Evolutionary conservation across 768 basidiomycete genomes (phyloP), one percentile per base, ranked within the genome.

Genomic region (Steccherinum ochraceum): DNA sequence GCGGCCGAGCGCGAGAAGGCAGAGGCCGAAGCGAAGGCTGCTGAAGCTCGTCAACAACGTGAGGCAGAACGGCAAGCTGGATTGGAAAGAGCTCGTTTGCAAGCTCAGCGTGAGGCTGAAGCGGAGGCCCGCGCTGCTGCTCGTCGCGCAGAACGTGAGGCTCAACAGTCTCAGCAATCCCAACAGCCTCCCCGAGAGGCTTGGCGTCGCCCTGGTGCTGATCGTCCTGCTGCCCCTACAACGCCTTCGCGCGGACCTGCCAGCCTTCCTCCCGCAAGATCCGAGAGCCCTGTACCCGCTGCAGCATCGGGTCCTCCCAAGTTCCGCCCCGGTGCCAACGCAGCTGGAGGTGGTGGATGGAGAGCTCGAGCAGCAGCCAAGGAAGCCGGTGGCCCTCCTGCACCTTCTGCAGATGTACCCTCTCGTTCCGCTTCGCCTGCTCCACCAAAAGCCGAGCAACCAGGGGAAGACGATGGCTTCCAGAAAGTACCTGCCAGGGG

Each of bases 381-480:
- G 60, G 56, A 65, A 16, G 71, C 68, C 24, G 71, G 59, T 45
- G 61, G 62, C 2, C 64, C 61, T 7, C 62, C 56, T 13, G 71
- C 60, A 46, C 61, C 63, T 2, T 64, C 61, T 10, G 62, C 56
- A 12, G 54, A 56, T 18, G 52, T 61, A 19, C 59, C 70, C 23
- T 64, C 70, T 13, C 58, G 71, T 7, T 55, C 70, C 26, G 60
- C 65, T 13, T 68, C 77, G 11, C 71, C 76, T 40, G 69, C 72
- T 0, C 60, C 67, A 11, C 30, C 30, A 7, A 69, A 67, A 56
- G 73, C 77, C 48, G 76, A 78, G 46, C 46, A 62, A 4, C 69
- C 69, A 56, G 77, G 72, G 58, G 83, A 86, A 40, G 72, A 80
- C 3, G 87, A 89, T 58, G 86, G 88, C 3, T 89, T 89, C 75